Percentiles rank a stretch among this genome's conserved stretches.
Conservation (phyloP, 2,329 filamentous ascomycete species). For the Venturia oleaginea region DNA sequence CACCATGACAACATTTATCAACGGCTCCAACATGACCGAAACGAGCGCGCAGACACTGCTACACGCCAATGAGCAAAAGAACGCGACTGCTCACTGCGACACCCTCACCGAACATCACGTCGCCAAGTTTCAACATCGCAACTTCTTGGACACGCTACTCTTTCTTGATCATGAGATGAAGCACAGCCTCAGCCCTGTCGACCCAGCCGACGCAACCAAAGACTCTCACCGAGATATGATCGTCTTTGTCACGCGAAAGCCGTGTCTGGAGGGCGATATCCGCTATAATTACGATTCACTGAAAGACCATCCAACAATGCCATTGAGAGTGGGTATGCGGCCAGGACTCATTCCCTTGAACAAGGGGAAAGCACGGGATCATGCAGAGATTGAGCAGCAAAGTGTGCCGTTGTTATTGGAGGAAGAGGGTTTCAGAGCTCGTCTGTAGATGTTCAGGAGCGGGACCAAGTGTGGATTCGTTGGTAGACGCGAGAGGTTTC, state of each 20-base stretch:
- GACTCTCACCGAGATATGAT: constrained; percentile 24
- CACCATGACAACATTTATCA: constrained; percentile 26
- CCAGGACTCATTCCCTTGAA: neutral
- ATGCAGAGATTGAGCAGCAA: neutral
- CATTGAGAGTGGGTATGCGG: constrained; percentile 1
- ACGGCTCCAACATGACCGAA: constrained; percentile 22
- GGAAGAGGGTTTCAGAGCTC: neutral
- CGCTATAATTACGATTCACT: constrained; percentile 22
- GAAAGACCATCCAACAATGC: constrained; percentile 19
- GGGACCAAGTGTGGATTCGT: neutral
- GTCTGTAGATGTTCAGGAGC: neutral
- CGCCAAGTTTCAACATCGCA: constrained; percentile 21
- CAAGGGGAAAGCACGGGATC: neutral
- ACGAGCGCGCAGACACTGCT: constrained; percentile 25
- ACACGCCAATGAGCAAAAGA: constrained; percentile 22
- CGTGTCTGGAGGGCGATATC: constrained; percentile 19
- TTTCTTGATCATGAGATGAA: constrained; percentile 24
- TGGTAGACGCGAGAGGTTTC: neutral
- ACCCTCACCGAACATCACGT: constrained; percentile 19
- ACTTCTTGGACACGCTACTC: constrained; percentile 23
- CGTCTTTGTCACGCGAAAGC: constrained; percentile 24
- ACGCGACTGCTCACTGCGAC: constrained; percentile 19
- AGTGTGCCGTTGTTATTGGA: neutral
- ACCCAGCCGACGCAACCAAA: constrained; percentile 18
- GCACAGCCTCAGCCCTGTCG: constrained; percentile 22